Percentiles rank a stretch among this genome's conserved stretches.
These are phyloP conservation scores for Cryphonectria radicalis DNA, from an alignment of 2,329 filamentous ascomycete genomes.

Conservation along the genomic window DNA sequence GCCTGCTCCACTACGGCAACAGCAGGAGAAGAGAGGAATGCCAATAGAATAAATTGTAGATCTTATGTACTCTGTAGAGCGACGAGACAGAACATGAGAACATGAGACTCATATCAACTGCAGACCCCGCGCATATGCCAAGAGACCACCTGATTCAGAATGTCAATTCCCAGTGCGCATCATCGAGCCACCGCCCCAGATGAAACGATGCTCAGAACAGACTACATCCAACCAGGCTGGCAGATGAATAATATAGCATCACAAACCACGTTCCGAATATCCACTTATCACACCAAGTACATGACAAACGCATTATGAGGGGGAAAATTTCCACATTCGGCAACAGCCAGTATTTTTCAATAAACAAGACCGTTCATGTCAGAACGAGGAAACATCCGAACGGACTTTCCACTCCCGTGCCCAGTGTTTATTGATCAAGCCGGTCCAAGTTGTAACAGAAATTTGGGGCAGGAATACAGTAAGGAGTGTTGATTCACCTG, in stretches of 20 bases:
- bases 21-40: not conserved
- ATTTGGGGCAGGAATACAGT: not conserved
- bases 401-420: not conserved
- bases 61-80: not conserved
- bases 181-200: not conserved
- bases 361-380: not conserved
- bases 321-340: not conserved
- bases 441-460: not conserved
- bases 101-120: not conserved
- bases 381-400: not conserved
- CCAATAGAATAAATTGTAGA: not conserved
- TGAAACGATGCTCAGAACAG: not conserved
- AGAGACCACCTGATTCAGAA: not conserved
- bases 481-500: not conserved
- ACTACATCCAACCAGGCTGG: not conserved
- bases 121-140: conserved; percentile 3
- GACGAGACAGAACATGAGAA: not conserved
- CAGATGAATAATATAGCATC: not conserved
- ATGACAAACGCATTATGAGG: not conserved
- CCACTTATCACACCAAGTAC: not conserved
- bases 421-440: not conserved
- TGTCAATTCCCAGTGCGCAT: not conserved
- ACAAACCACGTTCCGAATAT: not conserved
- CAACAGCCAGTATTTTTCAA: not conserved
- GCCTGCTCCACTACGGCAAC: not conserved